Conservation (phyloP, 225 moss, liverwort and hornwort species). For the Sphagnum contortum region DNA sequence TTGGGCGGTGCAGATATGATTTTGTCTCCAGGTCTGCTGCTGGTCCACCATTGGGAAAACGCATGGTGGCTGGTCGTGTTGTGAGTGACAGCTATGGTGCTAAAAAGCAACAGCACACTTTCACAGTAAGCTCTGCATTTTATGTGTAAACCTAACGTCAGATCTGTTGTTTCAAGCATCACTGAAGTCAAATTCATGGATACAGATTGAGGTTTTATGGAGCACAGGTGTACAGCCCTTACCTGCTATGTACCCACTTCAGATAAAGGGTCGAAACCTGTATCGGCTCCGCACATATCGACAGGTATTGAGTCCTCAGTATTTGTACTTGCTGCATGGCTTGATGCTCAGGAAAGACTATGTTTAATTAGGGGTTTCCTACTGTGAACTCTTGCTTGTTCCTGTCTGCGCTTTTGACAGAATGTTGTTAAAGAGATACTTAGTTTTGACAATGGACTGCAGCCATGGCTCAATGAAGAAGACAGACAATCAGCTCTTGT, state of each 20-base stretch:
- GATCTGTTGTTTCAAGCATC: neutral
- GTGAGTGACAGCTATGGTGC: too few species aligned
- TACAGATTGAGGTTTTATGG: slow-evolving; percentile 87
- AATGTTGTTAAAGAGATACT: neutral
- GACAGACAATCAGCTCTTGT: slow-evolving; percentile 37
- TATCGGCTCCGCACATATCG: slow-evolving; percentile 54
- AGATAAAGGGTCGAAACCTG: slow-evolving; percentile 80
- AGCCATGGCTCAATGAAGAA: slow-evolving; percentile 66
- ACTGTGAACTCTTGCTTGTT: too few species aligned
- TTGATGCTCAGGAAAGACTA: too few species aligned
- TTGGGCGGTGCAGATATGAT: neutral
- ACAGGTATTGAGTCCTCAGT: slow-evolving; percentile 31
- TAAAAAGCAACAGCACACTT: too few species aligned
- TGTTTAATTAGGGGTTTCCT: too few species aligned
- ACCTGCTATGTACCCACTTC: slow-evolving; percentile 59
- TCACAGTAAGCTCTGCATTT: too few species aligned
- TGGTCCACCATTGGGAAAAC: too few species aligned
- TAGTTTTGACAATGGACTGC: slow-evolving; percentile 12
- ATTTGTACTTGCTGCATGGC: too few species aligned
- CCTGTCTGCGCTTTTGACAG: too few species aligned
- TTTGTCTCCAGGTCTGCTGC: neutral
- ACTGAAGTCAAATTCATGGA: neutral
- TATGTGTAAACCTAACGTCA: neutral
- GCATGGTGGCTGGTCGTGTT: too few species aligned
- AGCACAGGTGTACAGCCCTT: slow-evolving; percentile 52